Evolutionary conservation across 2,329 filamentous ascomycete species (phyloP), one percentile per base, ranked within the genome.

Genomic region (Gremmenia infestans): DNA sequence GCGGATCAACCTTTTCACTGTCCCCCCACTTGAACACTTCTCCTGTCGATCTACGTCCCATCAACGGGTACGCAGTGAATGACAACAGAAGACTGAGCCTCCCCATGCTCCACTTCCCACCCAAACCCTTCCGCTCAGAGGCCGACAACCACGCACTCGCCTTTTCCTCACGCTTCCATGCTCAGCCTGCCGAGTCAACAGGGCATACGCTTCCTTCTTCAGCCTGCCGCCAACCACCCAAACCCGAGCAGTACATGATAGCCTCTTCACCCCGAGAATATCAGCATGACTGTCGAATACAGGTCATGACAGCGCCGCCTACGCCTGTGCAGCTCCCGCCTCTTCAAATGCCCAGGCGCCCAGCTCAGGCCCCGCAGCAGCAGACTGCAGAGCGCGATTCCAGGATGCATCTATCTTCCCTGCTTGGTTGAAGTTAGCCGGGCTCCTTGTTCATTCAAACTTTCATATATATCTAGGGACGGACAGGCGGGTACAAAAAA

Each of bases 1-100:
- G 76, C 28, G 80, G 81, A 60, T 87, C 85, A 1, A 77, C 81
- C 54, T 81, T 82, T 67, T 84, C 83, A 4, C 79, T 79, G 32
- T 86, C 85, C 11, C 81, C 83, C 15, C 61, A 65, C 2, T 50
- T 68, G 22, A 62, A 64, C 22, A 59, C 61, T 4, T 70, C 69
- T 9, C 68, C 69, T 1, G 54, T 68, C 47, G 68, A 68, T 37
- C 63, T 71, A 7, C 67, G 68, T 43, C 68, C 68, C 17, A 59
- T 70, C 12, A 56, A 54, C 19, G 53, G 52, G 8, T 62, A 56
- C 45, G 28, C 57, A n/a, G 45, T 60, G 39, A 28, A 48, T 7
- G 59, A 66, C 35, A 45, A 35, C 25, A 61, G 68, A 46, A 56
- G 68, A 42, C 67, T 66, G 23, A 68, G 64, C 45, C 60, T 71